phyloP scores from a whole-genome alignment of 2,329 filamentous ascomycete species.

The Pestalotiopsis sp. region DNA sequence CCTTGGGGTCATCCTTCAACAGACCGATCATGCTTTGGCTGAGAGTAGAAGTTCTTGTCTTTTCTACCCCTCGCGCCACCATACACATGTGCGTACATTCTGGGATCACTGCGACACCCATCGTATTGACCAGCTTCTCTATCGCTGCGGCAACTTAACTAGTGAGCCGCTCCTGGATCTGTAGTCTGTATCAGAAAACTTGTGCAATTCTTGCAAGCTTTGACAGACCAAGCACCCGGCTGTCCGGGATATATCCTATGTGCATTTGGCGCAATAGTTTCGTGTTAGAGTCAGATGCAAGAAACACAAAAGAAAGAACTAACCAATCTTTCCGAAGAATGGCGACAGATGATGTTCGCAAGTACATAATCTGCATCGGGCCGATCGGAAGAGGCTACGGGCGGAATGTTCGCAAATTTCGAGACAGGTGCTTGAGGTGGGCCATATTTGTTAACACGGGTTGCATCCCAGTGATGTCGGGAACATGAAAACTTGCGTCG shows the following conservation, averaged over 20 bases:
- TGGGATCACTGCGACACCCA: conserved; percentile 93
- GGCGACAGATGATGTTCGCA: conserved; percentile 96
- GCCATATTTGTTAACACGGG: no score
- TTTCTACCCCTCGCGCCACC: conserved; percentile 94
- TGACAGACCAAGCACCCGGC: conserved; percentile 83
- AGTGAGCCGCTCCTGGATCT: conserved; percentile 91
- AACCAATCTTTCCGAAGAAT: conserved; percentile 72
- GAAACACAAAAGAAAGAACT: background rate
- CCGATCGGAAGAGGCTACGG: no score
- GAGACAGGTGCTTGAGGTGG: no score
- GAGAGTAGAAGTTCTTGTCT: conserved; percentile 79
- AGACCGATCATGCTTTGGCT: conserved; percentile 95
- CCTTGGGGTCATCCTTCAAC: conserved; percentile 84
- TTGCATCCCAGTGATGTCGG: no score
- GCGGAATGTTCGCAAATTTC: no score
- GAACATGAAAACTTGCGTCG: no score
- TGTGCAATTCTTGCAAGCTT: conserved; percentile 92
- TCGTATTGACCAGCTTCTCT: conserved; percentile 83
- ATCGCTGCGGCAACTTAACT: conserved; percentile 93
- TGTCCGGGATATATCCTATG: conserved; percentile 90
- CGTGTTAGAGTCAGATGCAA: background rate
- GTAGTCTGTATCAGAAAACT: conserved; percentile 87
- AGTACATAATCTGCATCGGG: no score
- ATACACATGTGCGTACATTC: conserved; percentile 93
- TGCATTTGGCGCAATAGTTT: conserved; percentile 74